These are phyloP conservation scores for Agastache rugosa DNA, from an alignment of 257 asterid genomes.

Conservation along the genomic window DNA sequence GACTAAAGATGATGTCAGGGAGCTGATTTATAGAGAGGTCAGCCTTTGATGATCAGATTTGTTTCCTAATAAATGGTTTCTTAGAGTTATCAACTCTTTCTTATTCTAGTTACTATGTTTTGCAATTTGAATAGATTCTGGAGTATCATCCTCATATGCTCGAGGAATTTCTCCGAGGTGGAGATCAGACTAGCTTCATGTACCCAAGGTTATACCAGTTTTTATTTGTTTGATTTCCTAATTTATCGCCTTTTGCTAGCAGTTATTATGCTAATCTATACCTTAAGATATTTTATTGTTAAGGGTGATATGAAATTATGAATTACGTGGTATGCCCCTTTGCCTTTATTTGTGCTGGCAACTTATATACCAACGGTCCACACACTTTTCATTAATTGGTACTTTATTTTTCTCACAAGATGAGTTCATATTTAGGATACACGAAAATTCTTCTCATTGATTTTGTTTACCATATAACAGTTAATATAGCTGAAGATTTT, in stretches of 20 bases:
- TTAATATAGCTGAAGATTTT: background rate
- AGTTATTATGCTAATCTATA: background rate
- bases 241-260: slow-evolving; percentile 4
- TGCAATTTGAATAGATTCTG: slow-evolving; percentile 64
- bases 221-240: slow-evolving; percentile 1
- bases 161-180: slow-evolving; percentile 85
- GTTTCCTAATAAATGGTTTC: slow-evolving; percentile 32
- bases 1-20: slow-evolving; percentile 92
- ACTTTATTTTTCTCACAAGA: background rate
- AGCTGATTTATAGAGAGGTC: slow-evolving; percentile 81
- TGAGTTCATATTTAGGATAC: background rate
- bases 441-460: background rate
- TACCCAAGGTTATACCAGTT: slow-evolving; percentile 80
- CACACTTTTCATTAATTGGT: background rate
- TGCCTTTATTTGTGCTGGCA: background rate
- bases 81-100: slow-evolving; percentile 15
- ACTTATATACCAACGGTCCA: slow-evolving; percentile 6
- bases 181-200: slow-evolving; percentile 97
- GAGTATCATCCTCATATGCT: slow-evolving; percentile 99
- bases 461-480: background rate
- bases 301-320: slow-evolving; percentile 1
- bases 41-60: slow-evolving; percentile 22
- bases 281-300: background rate
- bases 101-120: slow-evolving; percentile 28
- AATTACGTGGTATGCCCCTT: background rate